Conservation (phyloP, 2,329 filamentous ascomycete species). For the Erysiphe pulchra region DNA sequence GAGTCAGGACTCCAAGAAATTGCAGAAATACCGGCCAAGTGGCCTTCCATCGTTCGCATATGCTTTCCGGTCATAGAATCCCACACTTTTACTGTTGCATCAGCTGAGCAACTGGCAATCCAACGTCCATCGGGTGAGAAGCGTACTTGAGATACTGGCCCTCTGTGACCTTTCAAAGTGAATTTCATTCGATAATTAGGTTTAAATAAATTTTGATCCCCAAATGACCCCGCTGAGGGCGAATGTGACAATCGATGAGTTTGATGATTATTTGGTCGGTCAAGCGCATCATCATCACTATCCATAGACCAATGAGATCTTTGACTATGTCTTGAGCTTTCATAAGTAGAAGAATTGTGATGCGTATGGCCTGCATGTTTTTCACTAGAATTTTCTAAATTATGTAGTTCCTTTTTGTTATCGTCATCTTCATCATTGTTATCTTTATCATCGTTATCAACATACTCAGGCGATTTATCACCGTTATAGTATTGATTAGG, state of each 20-base stretch:
- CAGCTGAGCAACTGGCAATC: conserved; percentile 76
- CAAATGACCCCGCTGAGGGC: conserved; percentile 5
- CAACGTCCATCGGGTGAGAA: conserved; percentile 78
- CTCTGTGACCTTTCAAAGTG: conserved; percentile 50
- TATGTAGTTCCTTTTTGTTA: not conserved
- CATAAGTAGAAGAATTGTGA: not conserved
- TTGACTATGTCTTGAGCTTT: conserved; percentile 3
- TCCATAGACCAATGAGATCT: conserved; percentile 9
- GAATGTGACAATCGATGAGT: conserved; percentile 9
- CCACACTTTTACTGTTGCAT: conserved; percentile 83
- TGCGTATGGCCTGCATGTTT: not conserved
- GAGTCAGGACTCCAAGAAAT: conserved; percentile 88
- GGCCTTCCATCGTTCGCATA: conserved; percentile 73
- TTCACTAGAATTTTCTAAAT: not conserved
- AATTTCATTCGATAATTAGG: conserved; percentile 29
- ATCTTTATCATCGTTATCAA: too few relatives aligned
- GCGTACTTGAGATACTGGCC: conserved; percentile 58
- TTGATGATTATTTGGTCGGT: conserved; percentile 8
- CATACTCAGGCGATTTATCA: too few relatives aligned
- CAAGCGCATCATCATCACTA: conserved; percentile 11
- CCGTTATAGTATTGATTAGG: too few relatives aligned
- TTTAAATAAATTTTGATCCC: conserved; percentile 8
- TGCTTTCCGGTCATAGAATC: conserved; percentile 51
- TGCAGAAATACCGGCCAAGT: conserved; percentile 77
- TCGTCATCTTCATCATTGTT: not conserved